phyloP scores from a whole-genome alignment of 2,329 filamentous ascomycete genomes.

The Colletotrichum ledebouriae region DNA sequence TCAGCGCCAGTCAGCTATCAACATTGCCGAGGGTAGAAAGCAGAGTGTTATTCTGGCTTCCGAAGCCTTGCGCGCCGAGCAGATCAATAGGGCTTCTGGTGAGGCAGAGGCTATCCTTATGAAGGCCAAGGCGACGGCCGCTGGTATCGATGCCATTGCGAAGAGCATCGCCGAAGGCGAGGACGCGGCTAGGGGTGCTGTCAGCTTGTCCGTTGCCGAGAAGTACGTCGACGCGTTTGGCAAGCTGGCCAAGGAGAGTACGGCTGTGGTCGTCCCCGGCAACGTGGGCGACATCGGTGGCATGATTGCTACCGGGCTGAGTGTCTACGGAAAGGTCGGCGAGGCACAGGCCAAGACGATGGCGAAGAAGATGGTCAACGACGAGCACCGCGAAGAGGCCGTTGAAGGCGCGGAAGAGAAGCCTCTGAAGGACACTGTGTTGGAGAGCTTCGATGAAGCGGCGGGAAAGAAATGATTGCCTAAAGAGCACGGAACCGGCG shows the following conservation, averaged over 20 bases:
- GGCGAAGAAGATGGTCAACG: slow-evolving; percentile 61
- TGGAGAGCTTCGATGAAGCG: slow-evolving; percentile 57
- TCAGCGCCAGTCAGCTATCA: slow-evolving; percentile 97
- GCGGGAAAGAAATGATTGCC: slow-evolving; percentile 49
- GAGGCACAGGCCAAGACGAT: slow-evolving; percentile 80
- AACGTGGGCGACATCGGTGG: slow-evolving; percentile 96
- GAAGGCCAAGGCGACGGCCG: slow-evolving; percentile 87
- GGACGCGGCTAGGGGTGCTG: slow-evolving; percentile 82
- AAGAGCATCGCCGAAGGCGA: slow-evolving; percentile 79
- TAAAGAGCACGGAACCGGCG: slow-evolving; percentile 23
- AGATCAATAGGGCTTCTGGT: slow-evolving; percentile 93
- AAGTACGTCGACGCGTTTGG: slow-evolving; percentile 98
- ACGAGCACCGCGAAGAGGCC: slow-evolving; percentile 41
- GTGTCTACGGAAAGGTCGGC: slow-evolving; percentile 94
- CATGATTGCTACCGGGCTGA: slow-evolving; percentile 97
- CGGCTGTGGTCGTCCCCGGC: slow-evolving; percentile 93
- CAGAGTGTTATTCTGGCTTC: slow-evolving; percentile 97
- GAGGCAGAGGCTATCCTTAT: slow-evolving; percentile 94
- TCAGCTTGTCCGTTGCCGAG: slow-evolving; percentile 92
- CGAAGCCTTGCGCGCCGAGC: slow-evolving; percentile 88
- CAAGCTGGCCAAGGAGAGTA: slow-evolving; percentile 94
- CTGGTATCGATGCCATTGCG: slow-evolving; percentile 89
- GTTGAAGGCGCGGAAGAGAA: slow-evolving; percentile 39
- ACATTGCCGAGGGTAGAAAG: slow-evolving; percentile 97
- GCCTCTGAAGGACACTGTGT: slow-evolving; percentile 55